These are phyloP conservation scores for Nidularia pulvinata DNA, from an alignment of 768 basidiomycete species.

Conservation along the genomic window DNA sequence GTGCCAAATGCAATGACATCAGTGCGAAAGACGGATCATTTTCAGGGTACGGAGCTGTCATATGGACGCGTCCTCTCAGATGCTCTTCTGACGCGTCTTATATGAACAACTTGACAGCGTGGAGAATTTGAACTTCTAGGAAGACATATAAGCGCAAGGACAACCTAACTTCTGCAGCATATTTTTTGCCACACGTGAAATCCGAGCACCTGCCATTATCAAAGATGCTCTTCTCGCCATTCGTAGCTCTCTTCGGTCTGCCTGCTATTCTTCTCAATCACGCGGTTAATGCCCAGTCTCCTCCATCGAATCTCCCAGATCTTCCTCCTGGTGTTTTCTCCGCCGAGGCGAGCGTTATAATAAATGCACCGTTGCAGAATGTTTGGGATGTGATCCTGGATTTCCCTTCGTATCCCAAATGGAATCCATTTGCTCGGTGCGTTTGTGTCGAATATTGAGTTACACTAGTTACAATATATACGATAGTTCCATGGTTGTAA, in stretches of 20 bases:
- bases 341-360: slow-evolving; percentile 29
- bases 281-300: not conserved
- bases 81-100: too few relatives aligned
- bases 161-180: not conserved
- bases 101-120: not conserved
- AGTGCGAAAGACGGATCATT: not conserved
- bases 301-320: slow-evolving; percentile 19
- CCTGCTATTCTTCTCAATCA: too few relatives aligned
- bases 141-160: not conserved
- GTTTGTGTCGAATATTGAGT: not conserved
- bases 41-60: too few relatives aligned
- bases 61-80: too few relatives aligned
- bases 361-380: slow-evolving; percentile 46
- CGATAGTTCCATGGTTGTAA: slow-evolving; percentile 20
- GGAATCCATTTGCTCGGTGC: slow-evolving; percentile 38
- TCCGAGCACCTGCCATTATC: not conserved
- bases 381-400: slow-evolving; percentile 53
- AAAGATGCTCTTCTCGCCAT: not conserved
- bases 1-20: slow-evolving; percentile 6
- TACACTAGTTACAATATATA: not conserved
- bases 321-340: slow-evolving; percentile 32
- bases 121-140: not conserved
- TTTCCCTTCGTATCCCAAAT: slow-evolving; percentile 48
- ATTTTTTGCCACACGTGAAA: too few relatives aligned
- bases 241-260: not conserved